These are phyloP conservation scores for Coprinellus aureogranulatus DNA, from an alignment of 768 basidiomycete genomes.

Conservation along the genomic window DNA sequence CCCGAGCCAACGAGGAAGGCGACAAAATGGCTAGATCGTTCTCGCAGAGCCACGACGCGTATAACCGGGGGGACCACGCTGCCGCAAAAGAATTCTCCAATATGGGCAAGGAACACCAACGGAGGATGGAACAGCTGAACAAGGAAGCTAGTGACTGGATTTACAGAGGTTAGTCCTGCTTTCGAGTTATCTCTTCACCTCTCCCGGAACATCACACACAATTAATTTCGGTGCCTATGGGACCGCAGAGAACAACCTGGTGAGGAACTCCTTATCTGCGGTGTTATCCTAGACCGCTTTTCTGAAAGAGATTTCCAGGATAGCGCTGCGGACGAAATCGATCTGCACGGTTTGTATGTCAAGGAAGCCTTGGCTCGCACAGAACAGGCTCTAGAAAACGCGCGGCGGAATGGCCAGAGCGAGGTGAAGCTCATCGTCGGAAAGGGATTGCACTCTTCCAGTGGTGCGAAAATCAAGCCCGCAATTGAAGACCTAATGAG, in stretches of 20 bases:
- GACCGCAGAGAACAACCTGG: slow-evolving; percentile 3
- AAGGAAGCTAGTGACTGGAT: slow-evolving; percentile 86
- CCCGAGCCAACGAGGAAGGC: slow-evolving; percentile 74
- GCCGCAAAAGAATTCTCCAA: slow-evolving; percentile 79
- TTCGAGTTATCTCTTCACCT: not conserved
- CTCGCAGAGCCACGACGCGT: slow-evolving; percentile 73
- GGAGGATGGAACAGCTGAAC: slow-evolving; percentile 76
- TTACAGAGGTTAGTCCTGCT: slow-evolving; percentile 68
- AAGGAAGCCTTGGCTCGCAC: slow-evolving; percentile 82
- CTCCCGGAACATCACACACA: not conserved
- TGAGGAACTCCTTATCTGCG: slow-evolving; percentile 45
- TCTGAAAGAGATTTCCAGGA: slow-evolving; percentile 37
- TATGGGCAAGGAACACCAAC: slow-evolving; percentile 76
- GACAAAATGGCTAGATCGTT: slow-evolving; percentile 74
- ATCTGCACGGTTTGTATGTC: slow-evolving; percentile 90
- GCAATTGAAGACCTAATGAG: slow-evolving; percentile 85
- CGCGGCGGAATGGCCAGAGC: slow-evolving; percentile 57
- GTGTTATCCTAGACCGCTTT: not conserved
- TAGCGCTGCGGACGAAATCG: slow-evolving; percentile 70
- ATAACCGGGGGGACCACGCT: slow-evolving; percentile 68
- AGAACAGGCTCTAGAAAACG: slow-evolving; percentile 68
- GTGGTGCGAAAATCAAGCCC: slow-evolving; percentile 86
- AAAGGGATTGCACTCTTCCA: slow-evolving; percentile 82
- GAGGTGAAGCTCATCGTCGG: slow-evolving; percentile 85
- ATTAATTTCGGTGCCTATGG: not conserved